Evolutionary conservation across 1,284 basidiomycete genomes (phyloP).

Genomic region (Ganoderma leucocontextum): DNA sequence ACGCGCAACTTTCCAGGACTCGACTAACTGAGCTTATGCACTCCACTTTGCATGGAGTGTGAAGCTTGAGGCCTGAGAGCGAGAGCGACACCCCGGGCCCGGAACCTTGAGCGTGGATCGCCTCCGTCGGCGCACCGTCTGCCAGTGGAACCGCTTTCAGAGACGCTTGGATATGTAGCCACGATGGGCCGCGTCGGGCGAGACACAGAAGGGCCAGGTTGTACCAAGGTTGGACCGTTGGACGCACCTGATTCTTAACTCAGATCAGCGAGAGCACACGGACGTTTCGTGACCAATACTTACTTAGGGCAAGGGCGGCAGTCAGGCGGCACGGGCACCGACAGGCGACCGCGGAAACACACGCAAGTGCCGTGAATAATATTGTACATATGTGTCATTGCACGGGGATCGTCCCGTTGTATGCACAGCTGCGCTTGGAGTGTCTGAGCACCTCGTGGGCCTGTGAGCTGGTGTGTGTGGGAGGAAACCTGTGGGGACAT

Average conservation of each 20-base stretch:
- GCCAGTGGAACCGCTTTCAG: neutral
- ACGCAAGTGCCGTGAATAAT: neutral
- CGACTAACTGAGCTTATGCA: neutral
- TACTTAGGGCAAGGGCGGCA: too few species aligned
- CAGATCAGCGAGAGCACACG: neutral
- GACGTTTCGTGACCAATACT: too few species aligned
- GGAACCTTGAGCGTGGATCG: conserved; percentile 14
- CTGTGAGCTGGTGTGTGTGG: neutral
- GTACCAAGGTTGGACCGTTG: neutral
- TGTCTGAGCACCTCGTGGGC: neutral
- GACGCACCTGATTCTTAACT: neutral
- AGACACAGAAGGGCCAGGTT: neutral
- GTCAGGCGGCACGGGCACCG: neutral
- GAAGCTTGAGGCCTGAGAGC: neutral
- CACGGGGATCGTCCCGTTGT: neutral
- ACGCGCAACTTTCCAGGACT: neutral
- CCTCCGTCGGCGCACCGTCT: neutral
- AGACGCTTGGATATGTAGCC: neutral
- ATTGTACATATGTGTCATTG: neutral
- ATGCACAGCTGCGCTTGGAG: neutral
- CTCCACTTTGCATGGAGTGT: neutral
- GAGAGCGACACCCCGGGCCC: conserved; percentile 13
- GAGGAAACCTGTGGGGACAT: neutral
- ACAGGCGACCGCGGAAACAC: conserved; percentile 6
- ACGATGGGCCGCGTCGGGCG: neutral